Percentiles rank a stretch among this genome's conserved stretches.
These are phyloP conservation scores for Sporisorium exsertum DNA, from an alignment of 1,284 basidiomycete genomes.

Conservation along the genomic window DNA sequence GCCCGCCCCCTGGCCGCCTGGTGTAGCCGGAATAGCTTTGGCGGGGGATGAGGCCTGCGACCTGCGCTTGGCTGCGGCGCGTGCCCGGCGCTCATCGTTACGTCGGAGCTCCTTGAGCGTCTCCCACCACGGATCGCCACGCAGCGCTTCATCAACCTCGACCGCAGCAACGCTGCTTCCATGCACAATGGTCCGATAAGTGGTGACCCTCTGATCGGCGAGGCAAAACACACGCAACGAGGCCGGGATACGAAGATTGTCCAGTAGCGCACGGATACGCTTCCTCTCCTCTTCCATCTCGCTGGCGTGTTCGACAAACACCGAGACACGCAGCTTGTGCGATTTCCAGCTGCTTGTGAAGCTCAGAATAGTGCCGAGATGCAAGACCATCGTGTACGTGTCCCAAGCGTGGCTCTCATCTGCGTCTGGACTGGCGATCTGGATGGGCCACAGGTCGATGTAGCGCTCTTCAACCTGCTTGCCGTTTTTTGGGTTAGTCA, in stretches of 20 bases:
- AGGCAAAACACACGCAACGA: constrained; percentile 66
- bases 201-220: constrained; percentile 54
- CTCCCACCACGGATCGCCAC: constrained; percentile 67
- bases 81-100: constrained; percentile 56
- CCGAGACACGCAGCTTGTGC: constrained; percentile 66
- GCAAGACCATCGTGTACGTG: constrained; percentile 69
- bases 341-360: constrained; percentile 66
- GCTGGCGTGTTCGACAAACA: constrained; percentile 66
- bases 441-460: constrained; percentile 68
- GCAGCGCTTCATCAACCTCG: constrained; percentile 53
- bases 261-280: constrained; percentile 63
- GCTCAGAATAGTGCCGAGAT: constrained; percentile 67
- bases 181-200: constrained; percentile 64
- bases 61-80: constrained; percentile 49
- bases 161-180: constrained; percentile 51
- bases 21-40: constrained; percentile 28
- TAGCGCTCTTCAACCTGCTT: constrained; percentile 44
- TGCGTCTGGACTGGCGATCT: constrained; percentile 61
- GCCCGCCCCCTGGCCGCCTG: neutral
- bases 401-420: constrained; percentile 65
- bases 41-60: constrained; percentile 45
- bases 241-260: constrained; percentile 68
- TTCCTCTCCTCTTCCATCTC: constrained; percentile 62
- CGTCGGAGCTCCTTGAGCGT: constrained; percentile 60
- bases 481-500: constrained; percentile 13